These are phyloP conservation scores for Salix caprea DNA, from an alignment of 345 rosid species.

Conservation along the genomic window DNA sequence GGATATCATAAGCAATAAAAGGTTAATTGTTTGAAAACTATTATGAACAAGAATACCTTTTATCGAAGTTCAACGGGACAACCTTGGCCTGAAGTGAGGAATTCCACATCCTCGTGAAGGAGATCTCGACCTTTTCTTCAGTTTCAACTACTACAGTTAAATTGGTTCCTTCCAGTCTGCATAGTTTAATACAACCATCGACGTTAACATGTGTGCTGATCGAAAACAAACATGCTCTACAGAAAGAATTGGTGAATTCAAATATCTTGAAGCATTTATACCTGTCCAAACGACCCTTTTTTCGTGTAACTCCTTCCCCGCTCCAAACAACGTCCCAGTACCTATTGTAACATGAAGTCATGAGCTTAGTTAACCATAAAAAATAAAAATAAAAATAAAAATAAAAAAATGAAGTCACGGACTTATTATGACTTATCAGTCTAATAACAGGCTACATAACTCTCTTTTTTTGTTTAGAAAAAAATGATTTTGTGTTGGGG, in stretches of 20 bases:
- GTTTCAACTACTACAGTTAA: neutral
- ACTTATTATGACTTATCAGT: neutral
- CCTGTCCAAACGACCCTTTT: conserved; percentile 25
- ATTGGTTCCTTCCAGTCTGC: conserved; percentile 13
- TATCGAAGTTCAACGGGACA: conserved; percentile 21
- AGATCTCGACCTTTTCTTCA: conserved; percentile 12
- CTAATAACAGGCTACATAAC: no score
- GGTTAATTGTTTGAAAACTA: no score
- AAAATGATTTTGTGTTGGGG: no score
- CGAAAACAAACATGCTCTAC: neutral
- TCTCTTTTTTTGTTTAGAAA: no score
- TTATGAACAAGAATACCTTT: conserved; percentile 4
- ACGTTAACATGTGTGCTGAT: neutral
- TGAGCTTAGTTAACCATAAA: neutral
- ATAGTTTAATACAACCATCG: neutral
- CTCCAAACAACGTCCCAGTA: conserved; percentile 26
- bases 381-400: no score
- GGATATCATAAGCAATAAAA: neutral
- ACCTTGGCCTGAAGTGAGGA: conserved; percentile 4
- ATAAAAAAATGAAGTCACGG: neutral
- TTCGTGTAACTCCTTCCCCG: conserved; percentile 7
- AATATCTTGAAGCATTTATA: neutral
- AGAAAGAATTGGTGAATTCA: neutral
- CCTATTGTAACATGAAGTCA: conserved; percentile 2
- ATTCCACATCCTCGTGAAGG: conserved; percentile 20